Conservation (phyloP, 2,329 filamentous ascomycete genomes). For the Microcyclospora tardicrescens region DNA sequence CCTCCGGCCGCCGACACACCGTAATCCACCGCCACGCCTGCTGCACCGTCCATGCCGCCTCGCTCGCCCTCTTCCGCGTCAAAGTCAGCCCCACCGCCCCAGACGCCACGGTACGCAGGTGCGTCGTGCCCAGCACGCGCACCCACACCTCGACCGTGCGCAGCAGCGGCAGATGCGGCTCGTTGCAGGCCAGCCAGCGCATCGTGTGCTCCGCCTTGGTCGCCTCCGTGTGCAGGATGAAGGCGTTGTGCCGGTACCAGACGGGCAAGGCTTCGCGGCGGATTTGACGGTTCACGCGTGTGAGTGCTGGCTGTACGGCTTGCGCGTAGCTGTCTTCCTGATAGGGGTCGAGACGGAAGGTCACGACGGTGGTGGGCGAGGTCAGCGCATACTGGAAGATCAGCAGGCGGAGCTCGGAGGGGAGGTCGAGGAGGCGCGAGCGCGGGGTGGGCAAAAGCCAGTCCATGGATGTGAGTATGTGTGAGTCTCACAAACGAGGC, state of each 20-base stretch:
- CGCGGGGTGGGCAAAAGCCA: neutral
- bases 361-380: conserved; percentile 13
- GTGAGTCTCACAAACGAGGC: too few relatives aligned
- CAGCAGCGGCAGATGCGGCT: conserved; percentile 8
- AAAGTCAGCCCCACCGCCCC: too few relatives aligned
- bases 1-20: too few relatives aligned
- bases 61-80: too few relatives aligned
- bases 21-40: too few relatives aligned
- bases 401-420: conserved; percentile 14
- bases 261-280: conserved; percentile 17
- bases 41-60: too few relatives aligned
- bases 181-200: conserved; percentile 15
- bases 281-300: conserved; percentile 15
- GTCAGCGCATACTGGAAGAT: conserved; percentile 16
- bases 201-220: conserved; percentile 14
- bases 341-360: conserved; percentile 18
- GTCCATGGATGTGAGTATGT: too few relatives aligned
- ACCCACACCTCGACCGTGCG: conserved; percentile 17
- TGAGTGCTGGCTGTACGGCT: conserved; percentile 17
- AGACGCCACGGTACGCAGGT: too few relatives aligned
- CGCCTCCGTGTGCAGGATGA: conserved; percentile 20
- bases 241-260: conserved; percentile 18
- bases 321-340: conserved; percentile 16
- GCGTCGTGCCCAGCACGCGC: conserved; percentile 1
- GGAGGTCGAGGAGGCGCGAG: conserved; percentile 12